phyloP scores from a whole-genome alignment of 768 basidiomycete genomes.

The Gautieria morchelliformis region DNA sequence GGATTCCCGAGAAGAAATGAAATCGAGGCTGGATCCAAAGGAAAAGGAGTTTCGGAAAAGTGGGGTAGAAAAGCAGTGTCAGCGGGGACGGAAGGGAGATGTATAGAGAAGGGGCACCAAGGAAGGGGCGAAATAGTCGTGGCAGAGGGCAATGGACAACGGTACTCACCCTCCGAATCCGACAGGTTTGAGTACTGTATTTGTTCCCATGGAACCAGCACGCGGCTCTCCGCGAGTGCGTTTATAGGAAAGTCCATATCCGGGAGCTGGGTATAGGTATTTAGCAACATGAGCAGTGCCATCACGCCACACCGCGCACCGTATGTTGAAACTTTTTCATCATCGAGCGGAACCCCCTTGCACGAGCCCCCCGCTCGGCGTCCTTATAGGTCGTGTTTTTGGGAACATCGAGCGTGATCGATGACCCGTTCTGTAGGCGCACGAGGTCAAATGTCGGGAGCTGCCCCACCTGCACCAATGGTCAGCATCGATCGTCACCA shows the following conservation, averaged over 20 bases:
- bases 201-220: constrained; percentile 90
- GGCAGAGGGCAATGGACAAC: not conserved
- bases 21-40: too few species aligned
- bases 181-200: constrained; percentile 65
- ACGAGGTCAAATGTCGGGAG: constrained; percentile 83
- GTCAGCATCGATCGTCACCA: not conserved
- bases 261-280: constrained; percentile 49
- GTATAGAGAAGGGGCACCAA: too few species aligned
- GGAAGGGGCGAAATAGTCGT: not conserved
- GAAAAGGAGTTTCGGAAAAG: too few species aligned
- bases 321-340: constrained; percentile 56
- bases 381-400: constrained; percentile 37
- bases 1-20: too few species aligned
- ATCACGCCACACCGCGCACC: constrained; percentile 26
- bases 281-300: not conserved
- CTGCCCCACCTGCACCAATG: constrained; percentile 44
- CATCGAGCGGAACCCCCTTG: constrained; percentile 69
- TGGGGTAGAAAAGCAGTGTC: too few species aligned
- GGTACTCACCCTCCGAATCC: constrained; percentile 23
- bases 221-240: constrained; percentile 85
- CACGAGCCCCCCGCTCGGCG: constrained; percentile 65
- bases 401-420: constrained; percentile 47
- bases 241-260: constrained; percentile 95
- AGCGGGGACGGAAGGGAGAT: too few species aligned
- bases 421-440: constrained; percentile 58